Percentiles rank a stretch among this genome's conserved stretches.
These are phyloP conservation scores for Globisporangium orthogonon DNA, from an alignment of 352 stramenopile species.

Conservation along the genomic window DNA sequence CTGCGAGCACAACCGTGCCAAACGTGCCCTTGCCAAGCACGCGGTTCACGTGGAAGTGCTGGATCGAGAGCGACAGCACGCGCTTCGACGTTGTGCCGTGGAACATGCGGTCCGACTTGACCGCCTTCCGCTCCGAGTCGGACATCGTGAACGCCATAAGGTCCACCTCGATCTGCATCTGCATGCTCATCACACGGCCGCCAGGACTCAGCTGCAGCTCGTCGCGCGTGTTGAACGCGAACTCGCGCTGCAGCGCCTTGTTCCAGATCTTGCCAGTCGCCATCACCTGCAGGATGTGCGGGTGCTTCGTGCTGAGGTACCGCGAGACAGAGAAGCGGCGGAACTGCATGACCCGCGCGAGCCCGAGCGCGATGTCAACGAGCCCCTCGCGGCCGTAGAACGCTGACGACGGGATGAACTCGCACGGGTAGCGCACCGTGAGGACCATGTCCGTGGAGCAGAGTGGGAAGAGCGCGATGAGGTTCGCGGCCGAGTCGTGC, in stretches of 20 bases:
- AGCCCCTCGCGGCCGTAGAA: conserved; percentile 82
- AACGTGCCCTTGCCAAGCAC: conserved; percentile 94
- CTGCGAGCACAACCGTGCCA: conserved; percentile 86
- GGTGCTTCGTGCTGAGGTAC: conserved; percentile 75
- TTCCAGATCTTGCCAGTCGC: conserved; percentile 78
- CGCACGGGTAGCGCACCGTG: conserved; percentile 70
- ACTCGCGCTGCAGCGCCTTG: conserved; percentile 69
- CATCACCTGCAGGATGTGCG: conserved; percentile 73
- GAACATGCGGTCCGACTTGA: conserved; percentile 57
- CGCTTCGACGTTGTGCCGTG: conserved; percentile 75
- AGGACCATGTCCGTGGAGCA: conserved; percentile 77
- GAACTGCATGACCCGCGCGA: conserved; percentile 73
- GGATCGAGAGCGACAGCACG: conserved; percentile 81
- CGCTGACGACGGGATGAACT: conserved; percentile 66
- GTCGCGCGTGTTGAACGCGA: conserved; percentile 77
- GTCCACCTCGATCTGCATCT: conserved; percentile 86
- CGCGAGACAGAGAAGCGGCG: conserved; percentile 61
- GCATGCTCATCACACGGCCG: conserved; percentile 64
- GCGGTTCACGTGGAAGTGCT: conserved; percentile 94
- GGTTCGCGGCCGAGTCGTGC: conserved; percentile 47
- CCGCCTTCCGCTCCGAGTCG: conserved; percentile 60
- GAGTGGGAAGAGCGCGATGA: conserved; percentile 74
- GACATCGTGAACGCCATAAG: conserved; percentile 72
- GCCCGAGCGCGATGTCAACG: conserved; percentile 66
- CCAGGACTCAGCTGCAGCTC: conserved; percentile 73